Evolutionary conservation across 2,329 filamentous ascomycete species (phyloP).

Genomic region (Zasmidium angulare): DNA sequence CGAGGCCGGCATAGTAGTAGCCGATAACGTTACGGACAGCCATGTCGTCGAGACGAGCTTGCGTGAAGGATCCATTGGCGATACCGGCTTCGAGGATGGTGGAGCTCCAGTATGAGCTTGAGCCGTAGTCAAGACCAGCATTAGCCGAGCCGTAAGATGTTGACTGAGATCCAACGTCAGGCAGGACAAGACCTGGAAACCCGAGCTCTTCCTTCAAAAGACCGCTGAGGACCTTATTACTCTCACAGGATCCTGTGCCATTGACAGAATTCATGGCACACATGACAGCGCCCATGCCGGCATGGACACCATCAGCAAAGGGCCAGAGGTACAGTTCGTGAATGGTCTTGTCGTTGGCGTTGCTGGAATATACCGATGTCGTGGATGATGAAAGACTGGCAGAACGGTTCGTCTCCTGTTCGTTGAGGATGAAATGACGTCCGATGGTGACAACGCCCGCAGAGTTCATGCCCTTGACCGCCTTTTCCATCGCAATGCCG

Average conservation of each 20-base stretch:
- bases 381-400: conserved; percentile 4
- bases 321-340: conserved; percentile 42
- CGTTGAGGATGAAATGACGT: conserved; percentile 71
- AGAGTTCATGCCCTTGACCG: conserved; percentile 67
- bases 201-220: conserved; percentile 63
- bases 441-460: conserved; percentile 72
- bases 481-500: conserved; percentile 69
- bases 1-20: conserved; percentile 20
- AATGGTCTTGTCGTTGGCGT: conserved; percentile 63
- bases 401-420: conserved; percentile 64
- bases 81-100: conserved; percentile 32
- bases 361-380: conserved; percentile 46
- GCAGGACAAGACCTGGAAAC: conserved; percentile 44
- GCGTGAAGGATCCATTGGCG: conserved; percentile 32
- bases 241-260: conserved; percentile 54
- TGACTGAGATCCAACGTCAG: conserved; percentile 44
- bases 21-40: conserved; percentile 29
- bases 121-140: conserved; percentile 33
- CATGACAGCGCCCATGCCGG: conserved; percentile 54
- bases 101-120: conserved; percentile 25
- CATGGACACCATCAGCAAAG: conserved; percentile 52
- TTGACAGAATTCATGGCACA: conserved; percentile 35
- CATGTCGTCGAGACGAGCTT: conserved; percentile 35
- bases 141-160: conserved; percentile 26
- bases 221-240: conserved; percentile 59